Percentiles rank a stretch among this genome's conserved stretches.
phyloP scores from a whole-genome alignment of 2,329 filamentous ascomycete species.

The Diaporthe sp. region DNA sequence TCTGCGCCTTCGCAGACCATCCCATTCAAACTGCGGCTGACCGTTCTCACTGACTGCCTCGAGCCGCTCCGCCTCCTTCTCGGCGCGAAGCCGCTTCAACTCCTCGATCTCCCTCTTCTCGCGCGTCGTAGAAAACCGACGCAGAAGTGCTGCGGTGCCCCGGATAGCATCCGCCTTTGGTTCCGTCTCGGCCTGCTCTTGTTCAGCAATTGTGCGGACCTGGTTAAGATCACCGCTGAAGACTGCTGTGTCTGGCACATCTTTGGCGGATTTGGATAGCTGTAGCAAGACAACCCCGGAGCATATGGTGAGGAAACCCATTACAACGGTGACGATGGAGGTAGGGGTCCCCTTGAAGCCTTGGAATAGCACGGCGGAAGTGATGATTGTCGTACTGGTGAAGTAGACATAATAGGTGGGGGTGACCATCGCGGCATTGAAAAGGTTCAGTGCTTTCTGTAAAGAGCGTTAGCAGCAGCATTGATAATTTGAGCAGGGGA shows the following conservation, averaged over 20 bases:
- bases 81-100: constrained; percentile 80
- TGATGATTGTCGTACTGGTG: constrained; percentile 93
- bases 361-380: constrained; percentile 89
- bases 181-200: constrained; percentile 95
- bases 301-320: constrained; percentile 95
- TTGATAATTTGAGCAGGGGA: background rate
- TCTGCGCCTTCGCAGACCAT: constrained; percentile 81
- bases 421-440: constrained; percentile 96
- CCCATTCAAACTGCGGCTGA: constrained; percentile 80
- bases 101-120: constrained; percentile 85
- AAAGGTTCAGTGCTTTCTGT: constrained; percentile 97
- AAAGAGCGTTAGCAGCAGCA: constrained; percentile 12
- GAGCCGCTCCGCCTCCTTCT: constrained; percentile 77
- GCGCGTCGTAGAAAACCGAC: constrained; percentile 80
- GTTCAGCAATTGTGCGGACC: constrained; percentile 92
- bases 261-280: constrained; percentile 97
- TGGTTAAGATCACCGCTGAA: constrained; percentile 95
- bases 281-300: constrained; percentile 91
- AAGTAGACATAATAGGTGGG: constrained; percentile 99
- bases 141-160: constrained; percentile 87
- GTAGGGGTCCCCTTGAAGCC: constrained; percentile 89
- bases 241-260: constrained; percentile 92
- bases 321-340: constrained; percentile 87
- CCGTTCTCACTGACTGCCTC: constrained; percentile 83
- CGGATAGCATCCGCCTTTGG: constrained; percentile 97